Evolutionary conservation across 306 rosid genomes (phyloP), one percentile per base, ranked within the genome.

Genomic region (Purshia tridentata): DNA sequence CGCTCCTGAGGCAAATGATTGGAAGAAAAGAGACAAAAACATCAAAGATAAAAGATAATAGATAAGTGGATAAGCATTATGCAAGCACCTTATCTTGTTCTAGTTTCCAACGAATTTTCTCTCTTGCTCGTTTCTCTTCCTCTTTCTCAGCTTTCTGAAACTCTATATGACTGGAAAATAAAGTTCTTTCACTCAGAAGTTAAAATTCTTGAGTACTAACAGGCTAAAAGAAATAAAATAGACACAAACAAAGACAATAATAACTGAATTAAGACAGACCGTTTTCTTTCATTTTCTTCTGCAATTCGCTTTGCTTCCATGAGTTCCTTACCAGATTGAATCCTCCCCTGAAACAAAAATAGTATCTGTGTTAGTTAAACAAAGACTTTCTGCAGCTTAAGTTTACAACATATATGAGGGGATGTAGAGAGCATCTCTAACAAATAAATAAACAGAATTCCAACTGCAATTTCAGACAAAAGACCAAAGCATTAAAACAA

Each of bases 71-170:
- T 55, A 62, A 37, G 47, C 54, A 16, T 63, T 72, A 62, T 66
- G 35, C 61, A 56, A 76, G 54, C 81, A 93, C 98, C 98, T 89
- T 93, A 76, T 93, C 96, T 67, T 89, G 97, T 67, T 89, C 86
- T 55, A 93, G 83, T 82, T 86, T 89, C 81, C 66, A 67, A 15
- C 82, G 69, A 62, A 89, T 83, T 64, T 45, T 85, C 44, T 80
- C 85, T 73, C 91, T 85, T 65, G 97, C 97, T 78, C 81, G 87
- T 80, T 84, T 85, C 84, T 87, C 91, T 70, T 91, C 98, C 76
- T 86, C 83, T 74, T 83, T 89, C 86, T 89, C 97, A 40, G 84
- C 83, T 82, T 89, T 84, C 74, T 53, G 67, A 20, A 77, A 77
- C 23, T 85, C 49, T 56, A 84, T 55, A 66, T 78, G 5, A 53